These are phyloP conservation scores for Hymenoscyphus scutula DNA, from an alignment of 2,329 filamentous ascomycete genomes.

Conservation along the genomic window DNA sequence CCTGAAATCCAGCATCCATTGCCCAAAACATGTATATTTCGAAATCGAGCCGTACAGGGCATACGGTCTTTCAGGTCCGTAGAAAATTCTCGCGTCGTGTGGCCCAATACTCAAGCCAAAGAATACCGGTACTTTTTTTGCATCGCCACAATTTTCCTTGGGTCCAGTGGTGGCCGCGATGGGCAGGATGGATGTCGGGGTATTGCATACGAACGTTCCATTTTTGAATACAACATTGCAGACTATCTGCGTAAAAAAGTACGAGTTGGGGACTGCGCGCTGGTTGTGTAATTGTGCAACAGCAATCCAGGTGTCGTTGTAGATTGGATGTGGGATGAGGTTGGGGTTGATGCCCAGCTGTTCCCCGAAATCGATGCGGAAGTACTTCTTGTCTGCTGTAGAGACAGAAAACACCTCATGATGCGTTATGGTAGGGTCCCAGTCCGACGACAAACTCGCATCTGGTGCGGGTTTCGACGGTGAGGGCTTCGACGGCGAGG, in stretches of 20 bases:
- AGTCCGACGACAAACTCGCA: not conserved
- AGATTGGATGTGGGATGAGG: constrained; percentile 53
- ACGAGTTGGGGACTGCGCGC: constrained; percentile 34
- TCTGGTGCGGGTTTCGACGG: not conserved
- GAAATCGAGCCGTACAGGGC: constrained; percentile 57
- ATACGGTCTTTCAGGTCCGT: constrained; percentile 50
- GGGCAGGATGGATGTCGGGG: not conserved
- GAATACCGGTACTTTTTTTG: constrained; percentile 33
- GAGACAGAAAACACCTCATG: constrained; percentile 40
- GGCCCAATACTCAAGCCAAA: constrained; percentile 50
- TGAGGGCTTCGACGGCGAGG: no score
- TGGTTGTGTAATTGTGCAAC: constrained; percentile 46
- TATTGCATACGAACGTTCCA: not conserved
- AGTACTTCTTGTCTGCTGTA: constrained; percentile 47
- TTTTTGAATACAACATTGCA: not conserved
- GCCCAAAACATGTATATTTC: constrained; percentile 52
- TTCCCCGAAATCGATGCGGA: constrained; percentile 47
- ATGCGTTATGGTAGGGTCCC: constrained; percentile 5
- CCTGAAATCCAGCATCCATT: constrained; percentile 55
- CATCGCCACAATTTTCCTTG: not conserved
- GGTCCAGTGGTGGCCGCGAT: not conserved
- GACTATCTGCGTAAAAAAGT: not conserved
- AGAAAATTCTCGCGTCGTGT: constrained; percentile 58
- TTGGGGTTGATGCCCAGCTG: constrained; percentile 51
- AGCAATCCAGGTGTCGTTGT: constrained; percentile 49